Evolutionary conservation across 805 yeast species (phyloP), one percentile per base, ranked within the genome.

Genomic region (Kurtzmaniella fragi): DNA sequence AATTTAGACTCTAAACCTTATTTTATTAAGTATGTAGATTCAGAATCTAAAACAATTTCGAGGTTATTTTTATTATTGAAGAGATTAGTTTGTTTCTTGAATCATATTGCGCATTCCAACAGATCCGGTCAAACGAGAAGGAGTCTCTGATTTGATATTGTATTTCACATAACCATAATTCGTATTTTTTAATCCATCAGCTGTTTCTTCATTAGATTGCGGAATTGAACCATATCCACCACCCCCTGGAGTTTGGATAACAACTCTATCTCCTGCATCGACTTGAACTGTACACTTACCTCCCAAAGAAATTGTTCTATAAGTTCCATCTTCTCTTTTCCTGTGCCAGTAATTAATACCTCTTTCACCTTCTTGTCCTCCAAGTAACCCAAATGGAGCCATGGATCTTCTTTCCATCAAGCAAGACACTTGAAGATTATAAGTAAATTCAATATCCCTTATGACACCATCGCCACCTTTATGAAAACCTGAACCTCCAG

Each of bases 401-500:
- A 77, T 62, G 2, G 85, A 80, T 50, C 98, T 74, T 56, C 99
- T 75, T 57, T 91, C 97, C 49, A 91, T 84, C 39, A 84, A 67
- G 42, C 88, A 86, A 1, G 95, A 87, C 6, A 84, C 90, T 46
- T 79, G 80, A 23, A 63, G 48, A n/a, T 54, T 42, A 37, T 53
- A 56, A 2, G 63, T 57, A 60, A 90, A 90, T 59, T 88, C 93
- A 41, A 90, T 77, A 42, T 89, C 95, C 48, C 97, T 75, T 2
- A 84, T 56, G 3, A 84, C 90, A 44, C 97, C 97, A 54, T 86
- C 75, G 25, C 97, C 97, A 32, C 97, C 97, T 9, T 48, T 59
- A 56, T 69, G 76, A 48, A 63, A 59, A 11, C 97, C 96, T 1
- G 54, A 50, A 38, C 98, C 97, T 17, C 98, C 97, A 12, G 95